Conservation (phyloP, 768 basidiomycete genomes). For the Kwoniella europaea region DNA sequence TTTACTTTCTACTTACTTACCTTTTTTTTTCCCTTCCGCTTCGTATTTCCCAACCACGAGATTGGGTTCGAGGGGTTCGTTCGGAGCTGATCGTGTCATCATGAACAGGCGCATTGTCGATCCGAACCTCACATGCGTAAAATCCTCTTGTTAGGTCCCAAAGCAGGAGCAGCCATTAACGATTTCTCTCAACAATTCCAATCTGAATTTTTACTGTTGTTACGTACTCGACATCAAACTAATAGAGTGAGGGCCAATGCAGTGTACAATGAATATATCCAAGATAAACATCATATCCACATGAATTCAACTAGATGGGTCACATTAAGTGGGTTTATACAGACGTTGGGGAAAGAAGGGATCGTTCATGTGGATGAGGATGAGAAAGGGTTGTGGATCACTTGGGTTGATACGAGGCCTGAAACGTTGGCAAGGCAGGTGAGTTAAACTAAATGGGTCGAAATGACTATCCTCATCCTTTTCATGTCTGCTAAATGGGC, state of each 20-base stretch:
- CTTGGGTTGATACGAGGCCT: constrained; percentile 96
- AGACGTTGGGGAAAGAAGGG: constrained; percentile 83
- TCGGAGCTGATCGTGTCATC: too few species aligned
- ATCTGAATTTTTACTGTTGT: constrained; percentile 84
- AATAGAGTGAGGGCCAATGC: constrained; percentile 92
- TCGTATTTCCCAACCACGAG: background rate
- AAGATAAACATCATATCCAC: constrained; percentile 90
- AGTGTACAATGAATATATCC: constrained; percentile 97
- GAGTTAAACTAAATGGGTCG: constrained; percentile 17
- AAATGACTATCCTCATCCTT: too few species aligned
- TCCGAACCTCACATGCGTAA: constrained; percentile 88
- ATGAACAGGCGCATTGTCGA: constrained; percentile 32
- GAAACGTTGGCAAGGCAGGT: constrained; percentile 90
- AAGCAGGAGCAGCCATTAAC: constrained; percentile 87
- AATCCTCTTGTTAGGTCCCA: constrained; percentile 95
- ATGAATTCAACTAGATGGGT: constrained; percentile 99
- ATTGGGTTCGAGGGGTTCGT: too few species aligned
- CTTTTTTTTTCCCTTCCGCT: background rate
- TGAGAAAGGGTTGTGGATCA: constrained; percentile 96
- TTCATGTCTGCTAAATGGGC: too few species aligned
- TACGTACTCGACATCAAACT: constrained; percentile 90
- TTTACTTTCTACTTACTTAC: background rate
- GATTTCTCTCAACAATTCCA: constrained; percentile 89
- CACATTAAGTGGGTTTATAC: constrained; percentile 92
- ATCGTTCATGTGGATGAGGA: constrained; percentile 94